Evolutionary conservation across 2,329 filamentous ascomycete genomes (phyloP).

Genomic region (Teratosphaeriaceae sp.): DNA sequence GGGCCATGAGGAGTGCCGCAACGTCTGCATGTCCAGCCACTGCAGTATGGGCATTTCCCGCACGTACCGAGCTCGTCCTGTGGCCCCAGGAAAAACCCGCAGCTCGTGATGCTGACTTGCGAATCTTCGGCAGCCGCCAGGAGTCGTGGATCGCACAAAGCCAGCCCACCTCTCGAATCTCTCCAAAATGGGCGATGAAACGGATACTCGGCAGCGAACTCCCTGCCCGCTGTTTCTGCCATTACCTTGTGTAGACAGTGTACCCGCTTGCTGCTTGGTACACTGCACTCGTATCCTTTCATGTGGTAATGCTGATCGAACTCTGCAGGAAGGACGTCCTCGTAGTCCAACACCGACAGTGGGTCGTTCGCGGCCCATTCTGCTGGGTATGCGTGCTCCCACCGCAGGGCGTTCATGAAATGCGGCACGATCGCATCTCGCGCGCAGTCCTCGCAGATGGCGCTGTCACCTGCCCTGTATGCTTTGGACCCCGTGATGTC

Average conservation of each 20-base stretch:
- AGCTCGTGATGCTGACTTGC: background rate
- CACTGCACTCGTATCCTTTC: constrained; percentile 5
- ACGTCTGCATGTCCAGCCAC: background rate
- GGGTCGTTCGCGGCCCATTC: background rate
- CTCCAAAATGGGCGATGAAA: background rate
- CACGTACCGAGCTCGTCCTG: background rate
- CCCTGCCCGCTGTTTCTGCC: background rate
- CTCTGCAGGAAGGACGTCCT: background rate
- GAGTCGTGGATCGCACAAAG: too few relatives aligned
- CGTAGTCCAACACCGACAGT: background rate
- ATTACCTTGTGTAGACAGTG: too few relatives aligned
- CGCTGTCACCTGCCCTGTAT: too few relatives aligned
- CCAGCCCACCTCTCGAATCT: too few relatives aligned
- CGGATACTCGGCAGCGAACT: background rate
- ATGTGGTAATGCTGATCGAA: background rate
- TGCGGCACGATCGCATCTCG: constrained; percentile 1
- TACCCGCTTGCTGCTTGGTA: constrained; percentile 2
- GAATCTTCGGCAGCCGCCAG: background rate
- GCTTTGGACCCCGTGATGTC: too few relatives aligned
- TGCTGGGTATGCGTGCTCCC: constrained; percentile 9
- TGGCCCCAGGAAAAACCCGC: background rate
- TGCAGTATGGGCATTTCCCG: background rate
- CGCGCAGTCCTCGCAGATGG: constrained; percentile 10
- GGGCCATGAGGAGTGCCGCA: background rate
- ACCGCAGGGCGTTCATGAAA: constrained; percentile 8